Conservation (phyloP, 441 rosid species). For the Omphalea diandra region DNA sequence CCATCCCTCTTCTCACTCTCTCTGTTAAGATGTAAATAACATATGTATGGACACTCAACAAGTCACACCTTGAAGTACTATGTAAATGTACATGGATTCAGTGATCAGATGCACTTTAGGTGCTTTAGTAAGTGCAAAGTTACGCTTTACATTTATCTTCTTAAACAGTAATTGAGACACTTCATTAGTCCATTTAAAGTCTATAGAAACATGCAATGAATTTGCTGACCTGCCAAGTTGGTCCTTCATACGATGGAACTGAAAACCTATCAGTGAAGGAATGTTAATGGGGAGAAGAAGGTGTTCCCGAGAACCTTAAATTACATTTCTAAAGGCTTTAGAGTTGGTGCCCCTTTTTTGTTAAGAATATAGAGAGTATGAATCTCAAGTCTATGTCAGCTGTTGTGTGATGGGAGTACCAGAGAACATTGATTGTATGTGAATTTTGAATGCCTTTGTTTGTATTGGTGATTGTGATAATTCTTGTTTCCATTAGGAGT, state of each 20-base stretch:
- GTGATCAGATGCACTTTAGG: not conserved
- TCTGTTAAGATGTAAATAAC: not conserved
- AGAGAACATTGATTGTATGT: not conserved
- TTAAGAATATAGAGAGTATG: not conserved
- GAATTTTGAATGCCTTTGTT: not conserved
- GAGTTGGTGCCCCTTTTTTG: not conserved
- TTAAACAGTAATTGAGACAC: not conserved
- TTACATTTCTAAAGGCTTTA: not conserved
- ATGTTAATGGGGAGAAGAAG: not conserved
- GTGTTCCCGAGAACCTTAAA: not conserved
- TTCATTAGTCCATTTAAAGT: not conserved
- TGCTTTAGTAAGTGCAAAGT: not conserved
- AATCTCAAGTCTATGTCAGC: not conserved
- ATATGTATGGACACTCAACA: not conserved
- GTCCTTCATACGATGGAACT: not conserved
- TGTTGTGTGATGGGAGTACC: not conserved
- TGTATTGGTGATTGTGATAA: not conserved
- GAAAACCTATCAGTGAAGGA: not conserved
- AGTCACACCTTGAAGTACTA: not conserved
- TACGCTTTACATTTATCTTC: not conserved
- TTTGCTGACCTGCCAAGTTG: not conserved
- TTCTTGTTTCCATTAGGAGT: slow-evolving; percentile 9
- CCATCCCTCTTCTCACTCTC: not conserved
- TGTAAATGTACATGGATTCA: not conserved
- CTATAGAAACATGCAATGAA: not conserved